Conservation (phyloP, 2,329 filamentous ascomycete genomes). For the Neonectria punicea region DNA sequence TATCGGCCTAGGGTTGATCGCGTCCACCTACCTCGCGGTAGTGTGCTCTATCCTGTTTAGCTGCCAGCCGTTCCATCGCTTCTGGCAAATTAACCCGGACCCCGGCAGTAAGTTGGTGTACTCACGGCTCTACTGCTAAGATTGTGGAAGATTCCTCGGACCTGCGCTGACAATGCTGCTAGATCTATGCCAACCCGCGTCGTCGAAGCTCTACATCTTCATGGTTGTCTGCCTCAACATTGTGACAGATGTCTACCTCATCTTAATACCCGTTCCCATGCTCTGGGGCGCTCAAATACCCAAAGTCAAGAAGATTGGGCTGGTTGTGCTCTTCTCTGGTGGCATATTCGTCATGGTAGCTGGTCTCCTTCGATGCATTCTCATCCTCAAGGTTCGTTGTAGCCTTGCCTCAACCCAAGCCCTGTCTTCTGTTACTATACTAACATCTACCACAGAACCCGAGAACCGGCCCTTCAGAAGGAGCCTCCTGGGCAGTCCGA, state of each 20-base stretch:
- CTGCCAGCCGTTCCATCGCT: constrained; percentile 49
- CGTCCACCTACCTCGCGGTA: constrained; percentile 47
- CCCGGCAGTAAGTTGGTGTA: constrained; percentile 49
- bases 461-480: constrained; percentile 46
- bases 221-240: constrained; percentile 51
- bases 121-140: constrained; percentile 4
- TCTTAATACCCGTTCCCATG: constrained; percentile 58
- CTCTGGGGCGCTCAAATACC: constrained; percentile 62
- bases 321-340: constrained; percentile 60
- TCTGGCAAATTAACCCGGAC: constrained; percentile 57
- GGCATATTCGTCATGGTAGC: constrained; percentile 54
- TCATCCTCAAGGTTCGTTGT: constrained; percentile 47
- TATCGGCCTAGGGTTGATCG: constrained; percentile 48
- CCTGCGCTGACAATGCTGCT: constrained; percentile 56
- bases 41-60: constrained; percentile 48
- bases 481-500: constrained; percentile 50
- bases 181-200: constrained; percentile 53
- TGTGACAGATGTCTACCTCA: constrained; percentile 52
- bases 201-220: constrained; percentile 53
- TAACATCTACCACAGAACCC: constrained; percentile 44
- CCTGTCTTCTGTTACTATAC: background rate
- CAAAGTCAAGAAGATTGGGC: constrained; percentile 60
- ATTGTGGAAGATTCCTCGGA: constrained; percentile 41
- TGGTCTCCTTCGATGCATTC: constrained; percentile 49
- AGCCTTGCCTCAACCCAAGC: constrained; percentile 36